Conservation (phyloP, 2,329 filamentous ascomycete genomes). For the Aspergillus ochraceoroseus region DNA sequence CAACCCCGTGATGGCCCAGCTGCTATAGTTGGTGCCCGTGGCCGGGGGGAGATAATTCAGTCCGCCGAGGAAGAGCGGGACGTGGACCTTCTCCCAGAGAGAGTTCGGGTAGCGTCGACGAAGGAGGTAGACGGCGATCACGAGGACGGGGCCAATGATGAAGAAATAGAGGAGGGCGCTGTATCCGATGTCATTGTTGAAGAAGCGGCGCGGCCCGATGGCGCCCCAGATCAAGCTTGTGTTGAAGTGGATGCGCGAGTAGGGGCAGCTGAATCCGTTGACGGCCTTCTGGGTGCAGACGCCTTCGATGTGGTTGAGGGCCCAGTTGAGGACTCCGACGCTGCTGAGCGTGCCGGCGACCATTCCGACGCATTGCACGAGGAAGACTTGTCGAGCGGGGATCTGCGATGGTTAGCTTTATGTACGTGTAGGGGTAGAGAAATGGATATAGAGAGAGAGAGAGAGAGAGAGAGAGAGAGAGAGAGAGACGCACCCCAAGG, state of each 20-base stretch:
- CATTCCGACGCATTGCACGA: conserved; percentile 47
- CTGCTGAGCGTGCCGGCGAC: conserved; percentile 45
- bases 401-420: too few species aligned
- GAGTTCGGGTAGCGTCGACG: conserved; percentile 54
- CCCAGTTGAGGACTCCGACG: conserved; percentile 45
- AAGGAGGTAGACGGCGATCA: conserved; percentile 54
- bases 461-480: background rate
- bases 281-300: conserved; percentile 52
- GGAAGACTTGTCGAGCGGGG: conserved; percentile 46
- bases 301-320: conserved; percentile 41
- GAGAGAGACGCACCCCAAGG: conserved; percentile 16
- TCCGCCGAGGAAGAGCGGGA: conserved; percentile 18
- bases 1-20: conserved; percentile 61
- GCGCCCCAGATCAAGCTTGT: conserved; percentile 66
- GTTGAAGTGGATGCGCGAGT: conserved; percentile 57
- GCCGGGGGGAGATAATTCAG: conserved; percentile 54
- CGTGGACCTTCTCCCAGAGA: conserved; percentile 7
- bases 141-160: conserved; percentile 58
- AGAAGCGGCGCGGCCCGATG: conserved; percentile 63
- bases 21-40: conserved; percentile 62
- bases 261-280: conserved; percentile 55
- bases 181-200: conserved; percentile 57
- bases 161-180: conserved; percentile 62
- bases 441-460: conserved; percentile 31
- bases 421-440: too few species aligned